Base-by-base conservation (phyloP, 768 basidiomycete genomes). In the Termitomyces sp. region DNA sequence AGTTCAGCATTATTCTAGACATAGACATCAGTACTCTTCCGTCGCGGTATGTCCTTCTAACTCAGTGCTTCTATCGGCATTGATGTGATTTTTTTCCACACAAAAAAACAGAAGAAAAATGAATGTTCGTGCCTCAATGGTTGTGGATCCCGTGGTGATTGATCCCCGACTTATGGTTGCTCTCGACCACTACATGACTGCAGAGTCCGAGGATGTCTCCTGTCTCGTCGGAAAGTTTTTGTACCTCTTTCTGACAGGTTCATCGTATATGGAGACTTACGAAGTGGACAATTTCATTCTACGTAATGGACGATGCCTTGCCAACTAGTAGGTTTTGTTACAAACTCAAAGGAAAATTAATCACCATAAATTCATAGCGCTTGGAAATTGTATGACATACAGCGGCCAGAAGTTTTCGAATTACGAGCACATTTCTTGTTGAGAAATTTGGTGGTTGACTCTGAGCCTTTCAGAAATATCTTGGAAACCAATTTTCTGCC, bases 281-380 rank as follows among this genome's bases (percentile, higher is more conserved):
- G 90, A 90, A 71, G 77, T 88, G 2, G 88, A 90, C 66, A 88
- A 89, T 68, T 90, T 91, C 65, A 80, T 91, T 36, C 69, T 90
- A 37, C 80, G 83, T 51, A 89, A 90, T 64, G 85, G 82, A 12
- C 71, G 72, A 46, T 69, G 84, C 17, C 73, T 92, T n/a, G 79
- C 81, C 31, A 70, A 74, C 34, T 89, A 88, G 90, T 91, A 68
- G 60, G 79, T 56, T 43, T 25, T 37, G 2, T 49, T 45, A 3
- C 51, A 34, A 29, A 49, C 29, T 6, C 12, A 31, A 15, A 38
- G 40, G 7, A 12, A 7, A n/a, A 6, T 4, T 47, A 40, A 32
- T 32, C 42, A 56, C 36, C 31, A 54, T 60, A 60, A 40, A 59
- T 34, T 46, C 38, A 7, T 60, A 92, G 91, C 68, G 78, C 81